phyloP scores from a whole-genome alignment of 148 eudicot genomes.

The Limonium bicolor region DNA sequence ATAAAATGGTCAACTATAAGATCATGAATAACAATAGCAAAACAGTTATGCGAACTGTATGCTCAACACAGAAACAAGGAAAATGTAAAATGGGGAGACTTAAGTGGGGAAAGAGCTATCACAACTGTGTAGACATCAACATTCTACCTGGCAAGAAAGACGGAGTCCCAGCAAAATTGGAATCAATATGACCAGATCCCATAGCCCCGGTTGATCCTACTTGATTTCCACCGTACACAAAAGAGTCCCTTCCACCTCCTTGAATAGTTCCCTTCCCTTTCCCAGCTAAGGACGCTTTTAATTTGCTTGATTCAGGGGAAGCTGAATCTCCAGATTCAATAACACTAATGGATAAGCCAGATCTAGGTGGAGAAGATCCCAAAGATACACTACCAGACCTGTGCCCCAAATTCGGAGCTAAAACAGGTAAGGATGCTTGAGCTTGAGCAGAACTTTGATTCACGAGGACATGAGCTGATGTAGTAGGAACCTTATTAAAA shows the following conservation, averaged over 20 bases:
- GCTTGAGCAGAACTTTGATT: too few relatives aligned
- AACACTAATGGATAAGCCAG: slow-evolving; percentile 20
- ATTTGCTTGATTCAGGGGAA: slow-evolving; percentile 24
- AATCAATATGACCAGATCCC: slow-evolving; percentile 58
- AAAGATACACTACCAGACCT: slow-evolving; percentile 36
- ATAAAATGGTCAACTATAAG: not conserved
- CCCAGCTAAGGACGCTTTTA: slow-evolving; percentile 33
- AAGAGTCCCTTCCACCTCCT: slow-evolving; percentile 53
- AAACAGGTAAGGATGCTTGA: slow-evolving; percentile 32
- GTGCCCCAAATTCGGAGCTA: slow-evolving; percentile 37
- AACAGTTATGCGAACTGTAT: too few relatives aligned
- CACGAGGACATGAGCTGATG: too few relatives aligned
- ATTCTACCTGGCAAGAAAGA: slow-evolving; percentile 67
- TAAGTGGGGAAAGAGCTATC: too few relatives aligned
- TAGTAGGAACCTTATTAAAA: slow-evolving; percentile 25
- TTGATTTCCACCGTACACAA: slow-evolving; percentile 56
- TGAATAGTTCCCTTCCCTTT: slow-evolving; percentile 51
- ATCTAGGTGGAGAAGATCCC: slow-evolving; percentile 41
- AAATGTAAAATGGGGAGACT: not conserved
- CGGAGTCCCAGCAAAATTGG: slow-evolving; percentile 39
- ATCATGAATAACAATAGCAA: too few relatives aligned
- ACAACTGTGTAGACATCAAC: too few relatives aligned
- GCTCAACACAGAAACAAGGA: not conserved
- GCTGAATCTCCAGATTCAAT: slow-evolving; percentile 30
- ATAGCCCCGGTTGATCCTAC: slow-evolving; percentile 41